Evolutionary conservation across 73 alveolate genomes (phyloP), one percentile per base, ranked within the genome.

Genomic region (Strombidium stylifer): DNA sequence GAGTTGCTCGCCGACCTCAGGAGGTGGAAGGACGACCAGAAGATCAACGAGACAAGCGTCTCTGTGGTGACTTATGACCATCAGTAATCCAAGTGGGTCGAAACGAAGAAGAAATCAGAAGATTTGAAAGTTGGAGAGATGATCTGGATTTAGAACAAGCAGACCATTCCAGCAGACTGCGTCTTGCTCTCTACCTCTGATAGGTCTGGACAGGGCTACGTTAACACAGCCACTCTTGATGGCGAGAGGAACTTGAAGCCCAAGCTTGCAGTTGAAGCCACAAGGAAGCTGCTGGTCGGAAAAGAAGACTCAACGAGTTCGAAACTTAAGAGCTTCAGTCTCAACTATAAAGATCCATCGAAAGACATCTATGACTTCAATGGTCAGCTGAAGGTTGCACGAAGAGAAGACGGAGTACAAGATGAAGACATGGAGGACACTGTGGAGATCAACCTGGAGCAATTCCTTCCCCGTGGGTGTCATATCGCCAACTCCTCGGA

Each of bases 91-190:
- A n/a, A n/a, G n/a, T n/a, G n/a, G n/a, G n/a, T n/a, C n/a, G n/a
- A n/a, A n/a, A n/a, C n/a, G n/a, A n/a, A n/a, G n/a, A n/a, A n/a
- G n/a, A n/a, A 23, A 20, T 37, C 59, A 15, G 35, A 10, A 24
- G 53, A 44, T 16, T 6, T 64, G 15, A 44, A 41, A 40, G 78
- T 64, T 10, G 78, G 78, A 8, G 78, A 64, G 24, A 26, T 64
- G 1, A 64, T 64, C 16, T 20, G 35, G 8, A 23, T 64, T 11
- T 0, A 4, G 10, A 65, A 64, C 30, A 65, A 46, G 12, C 28
- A 64, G 16, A 14, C 23, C 3, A 41, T 46, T 4, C 78, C 78
- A 14, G 78, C 78, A 8, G 78, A 64, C 47, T 64, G 78, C 32
- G 1, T 64, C 3, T 21, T 64, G 2, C 24, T 64, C n/a, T 32